Percentiles rank a stretch among this genome's conserved stretches.
These are phyloP conservation scores for Phlebiopsis flavidoalba DNA, from an alignment of 768 basidiomycete genomes.

Conservation along the genomic window DNA sequence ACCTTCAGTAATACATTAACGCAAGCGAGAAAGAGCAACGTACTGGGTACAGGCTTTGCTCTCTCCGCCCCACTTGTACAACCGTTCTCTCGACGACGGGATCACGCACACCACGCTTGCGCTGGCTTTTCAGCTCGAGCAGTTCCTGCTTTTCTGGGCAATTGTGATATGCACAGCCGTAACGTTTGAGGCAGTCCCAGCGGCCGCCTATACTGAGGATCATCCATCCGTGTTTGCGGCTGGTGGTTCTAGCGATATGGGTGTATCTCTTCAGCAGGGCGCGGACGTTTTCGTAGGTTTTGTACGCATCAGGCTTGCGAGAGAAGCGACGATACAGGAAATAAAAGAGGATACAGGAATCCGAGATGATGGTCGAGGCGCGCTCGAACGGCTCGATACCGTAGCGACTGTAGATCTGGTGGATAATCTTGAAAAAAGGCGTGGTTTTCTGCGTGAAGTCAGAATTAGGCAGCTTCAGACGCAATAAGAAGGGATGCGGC, in stretches of 20 bases:
- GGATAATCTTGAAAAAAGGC: constrained; percentile 19
- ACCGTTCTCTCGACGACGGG: constrained; percentile 20
- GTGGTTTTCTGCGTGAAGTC: constrained; percentile 9
- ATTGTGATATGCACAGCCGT: constrained; percentile 17
- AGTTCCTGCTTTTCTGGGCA: constrained; percentile 23
- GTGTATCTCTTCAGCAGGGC: constrained; percentile 16
- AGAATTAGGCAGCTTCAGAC: neutral
- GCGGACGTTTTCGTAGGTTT: constrained; percentile 14
- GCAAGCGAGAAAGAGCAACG: neutral
- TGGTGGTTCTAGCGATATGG: constrained; percentile 16
- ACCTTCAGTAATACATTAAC: neutral
- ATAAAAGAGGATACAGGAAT: constrained; percentile 21
- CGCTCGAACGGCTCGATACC: constrained; percentile 21
- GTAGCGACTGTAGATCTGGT: constrained; percentile 24
- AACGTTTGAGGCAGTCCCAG: constrained; percentile 23
- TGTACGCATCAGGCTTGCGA: constrained; percentile 12
- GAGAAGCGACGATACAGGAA: constrained; percentile 23
- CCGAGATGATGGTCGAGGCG: constrained; percentile 12
- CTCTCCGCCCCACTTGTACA: constrained; percentile 21
- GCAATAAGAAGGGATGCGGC: neutral
- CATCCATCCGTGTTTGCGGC: constrained; percentile 19
- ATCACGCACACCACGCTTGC: constrained; percentile 22
- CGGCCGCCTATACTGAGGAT: constrained; percentile 16
- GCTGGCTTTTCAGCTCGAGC: constrained; percentile 10
- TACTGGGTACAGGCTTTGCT: constrained; percentile 20